Evolutionary conservation across 495 filamentous ascomycete species (phyloP), one percentile per base, ranked within the genome.

Genomic region (Astrothelium subdiscretum): DNA sequence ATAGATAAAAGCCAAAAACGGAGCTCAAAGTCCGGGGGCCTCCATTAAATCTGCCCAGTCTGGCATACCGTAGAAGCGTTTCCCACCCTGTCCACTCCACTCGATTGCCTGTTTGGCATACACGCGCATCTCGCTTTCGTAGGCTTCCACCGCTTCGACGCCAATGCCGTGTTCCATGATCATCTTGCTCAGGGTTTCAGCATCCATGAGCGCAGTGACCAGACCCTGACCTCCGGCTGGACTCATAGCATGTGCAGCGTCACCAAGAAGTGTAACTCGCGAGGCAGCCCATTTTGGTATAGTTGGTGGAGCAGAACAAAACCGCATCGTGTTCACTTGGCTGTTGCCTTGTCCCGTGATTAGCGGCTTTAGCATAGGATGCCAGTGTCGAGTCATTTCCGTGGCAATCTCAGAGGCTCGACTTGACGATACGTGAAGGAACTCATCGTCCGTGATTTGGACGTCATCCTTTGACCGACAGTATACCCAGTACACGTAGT

Each of bases 401-500:
- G 62, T 38, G 0, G 71, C 61, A 20, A 74, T 54, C 13, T 62
- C 43, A 4, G 71, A 66, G 0, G 73, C 66, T 57, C 72, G 66
- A 24, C 65, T 31, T 0, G 63, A 29, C 13, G 44, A 57, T 4
- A 72, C 48, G 18, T 57, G 48, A 20, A 68, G 70, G 32, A 73
- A 26, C 43, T 68, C 58, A 59, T 60, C 31, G 58, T 74, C 65
- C 6, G 61, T 57, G 20, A 65, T 35, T 32, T 60, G 26, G 54
- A 69, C 65, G 31, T 60, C 29, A 43, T 63, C 66, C 10, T 63
- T 67, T 63, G 26, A 70, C 62, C 43, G 68, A 22, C 31, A 6
- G 15, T 72, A 48, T 35, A 75, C 70, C 76, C 76, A 77, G 65
- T 77, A 77, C 20, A 78, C 60, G 59, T 78, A 77, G 40, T 73